phyloP scores from a whole-genome alignment of 2,329 filamentous ascomycete genomes.

The Cytospora piceicola region DNA sequence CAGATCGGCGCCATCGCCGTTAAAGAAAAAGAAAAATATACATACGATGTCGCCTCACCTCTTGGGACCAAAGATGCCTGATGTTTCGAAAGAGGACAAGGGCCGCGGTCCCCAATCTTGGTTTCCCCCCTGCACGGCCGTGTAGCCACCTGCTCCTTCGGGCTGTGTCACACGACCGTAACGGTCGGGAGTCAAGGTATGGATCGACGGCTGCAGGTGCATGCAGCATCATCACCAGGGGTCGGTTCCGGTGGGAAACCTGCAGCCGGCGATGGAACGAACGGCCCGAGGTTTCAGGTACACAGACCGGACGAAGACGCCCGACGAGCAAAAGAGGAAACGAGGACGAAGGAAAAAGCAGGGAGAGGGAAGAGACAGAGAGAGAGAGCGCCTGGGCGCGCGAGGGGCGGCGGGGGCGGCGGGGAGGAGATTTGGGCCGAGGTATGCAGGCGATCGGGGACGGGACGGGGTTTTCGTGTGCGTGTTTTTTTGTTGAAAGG shows the following conservation, averaged over 20 bases:
- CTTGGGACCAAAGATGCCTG: conserved; percentile 11
- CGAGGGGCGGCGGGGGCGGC: background rate
- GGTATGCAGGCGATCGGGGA: background rate
- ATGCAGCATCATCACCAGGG: background rate
- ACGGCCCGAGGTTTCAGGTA: background rate
- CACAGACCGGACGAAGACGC: background rate
- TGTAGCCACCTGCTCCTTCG: conserved; percentile 18
- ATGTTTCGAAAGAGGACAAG: conserved; percentile 5
- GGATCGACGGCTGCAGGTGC: conserved; percentile 13
- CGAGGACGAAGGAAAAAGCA: background rate
- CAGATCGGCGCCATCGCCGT: conserved; percentile 32
- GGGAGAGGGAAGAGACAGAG: too few relatives aligned
- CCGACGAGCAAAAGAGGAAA: background rate
- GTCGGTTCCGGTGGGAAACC: background rate
- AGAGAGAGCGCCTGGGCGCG: background rate
- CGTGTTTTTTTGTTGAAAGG: background rate
- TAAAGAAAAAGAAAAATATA: conserved; percentile 17
- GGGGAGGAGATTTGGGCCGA: background rate
- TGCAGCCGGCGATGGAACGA: background rate
- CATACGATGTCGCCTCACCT: conserved; percentile 14
- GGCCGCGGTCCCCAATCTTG: background rate
- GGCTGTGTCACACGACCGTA: conserved; percentile 18
- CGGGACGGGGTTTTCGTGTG: background rate
- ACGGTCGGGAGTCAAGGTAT: conserved; percentile 13
- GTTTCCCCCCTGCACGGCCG: background rate